Conservation (phyloP, 768 basidiomycete genomes). For the Agrocybe pediades region DNA sequence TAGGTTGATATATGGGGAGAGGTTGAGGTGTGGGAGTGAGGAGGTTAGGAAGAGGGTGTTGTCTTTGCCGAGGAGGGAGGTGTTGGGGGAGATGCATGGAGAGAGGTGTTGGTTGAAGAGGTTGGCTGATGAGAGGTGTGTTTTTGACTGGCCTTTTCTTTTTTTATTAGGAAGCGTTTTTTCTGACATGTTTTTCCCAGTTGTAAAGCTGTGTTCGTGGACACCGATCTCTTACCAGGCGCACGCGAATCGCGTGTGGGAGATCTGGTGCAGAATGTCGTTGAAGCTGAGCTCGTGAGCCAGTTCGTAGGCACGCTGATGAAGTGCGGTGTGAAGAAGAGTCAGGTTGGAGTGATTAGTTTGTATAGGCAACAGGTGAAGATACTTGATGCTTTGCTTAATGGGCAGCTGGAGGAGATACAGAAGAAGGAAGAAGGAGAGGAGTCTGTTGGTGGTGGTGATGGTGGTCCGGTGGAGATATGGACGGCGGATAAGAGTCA, state of each 20-base stretch:
- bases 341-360: conserved; percentile 87
- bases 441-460: conserved; percentile 29
- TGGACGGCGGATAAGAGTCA: conserved; percentile 93
- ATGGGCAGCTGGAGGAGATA: neutral
- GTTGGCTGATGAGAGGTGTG: conserved; percentile 66
- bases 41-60: conserved; percentile 64
- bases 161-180: neutral
- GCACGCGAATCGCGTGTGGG: conserved; percentile 82
- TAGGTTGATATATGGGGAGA: conserved; percentile 77
- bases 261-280: conserved; percentile 87
- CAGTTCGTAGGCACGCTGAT: conserved; percentile 73
- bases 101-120: conserved; percentile 70
- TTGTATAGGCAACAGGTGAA: conserved; percentile 97
- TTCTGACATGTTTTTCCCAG: conserved; percentile 37
- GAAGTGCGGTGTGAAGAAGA: conserved; percentile 59
- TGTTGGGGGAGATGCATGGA: conserved; percentile 46
- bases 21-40: conserved; percentile 78
- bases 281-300: conserved; percentile 70
- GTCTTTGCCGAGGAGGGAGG: conserved; percentile 47
- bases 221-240: conserved; percentile 77
- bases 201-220: conserved; percentile 88
- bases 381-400: conserved; percentile 68
- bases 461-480: conserved; percentile 58
- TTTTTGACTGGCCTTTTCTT: conserved; percentile 1
- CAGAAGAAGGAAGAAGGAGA: conserved; percentile 29